Base-by-base conservation (phyloP, 331 rosid species). In the Telfairia occidentalis region DNA sequence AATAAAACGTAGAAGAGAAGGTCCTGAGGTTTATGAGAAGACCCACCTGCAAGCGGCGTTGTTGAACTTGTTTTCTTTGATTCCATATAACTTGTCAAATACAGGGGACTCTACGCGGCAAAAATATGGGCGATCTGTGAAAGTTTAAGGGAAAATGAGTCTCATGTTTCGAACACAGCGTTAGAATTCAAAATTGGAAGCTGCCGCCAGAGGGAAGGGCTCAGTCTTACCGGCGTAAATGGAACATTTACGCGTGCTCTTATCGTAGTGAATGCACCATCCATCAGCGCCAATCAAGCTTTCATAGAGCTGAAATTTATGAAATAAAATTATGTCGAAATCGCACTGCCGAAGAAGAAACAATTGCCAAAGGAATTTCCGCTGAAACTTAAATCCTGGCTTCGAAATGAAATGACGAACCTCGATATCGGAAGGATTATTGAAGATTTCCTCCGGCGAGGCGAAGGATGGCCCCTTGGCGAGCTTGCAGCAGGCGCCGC, bases 41-140 rank as follows among this genome's bases (percentile, higher is more conserved):
- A 93, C 98, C 98, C 89, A 93, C 98, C 98, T 91, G 96, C 98
- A 91, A 0, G 98, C 96, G 48, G 90, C 92, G 81, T 84, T 84
- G 84, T 94, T 84, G 85, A 94, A 89, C 42, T 81, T 84, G 78
- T 83, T 83, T 83, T 85, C 73, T 58, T 79, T 77, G 64, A 91
- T 81, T 60, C 94, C 92, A 74, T 79, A 91, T 81, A 94, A 81
- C n/a, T 83, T 79, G 45, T 91, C 60, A 76, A 89, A 89, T 42
- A 88, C 82, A 42, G 85, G 86, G 13, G 94, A 87, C 78, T 94
- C 96, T 13, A 82, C 97, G 3, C 91, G 98, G 66, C 98, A 94
- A 78, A 94, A 91, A 81, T 85, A 91, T 1, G 98, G 97, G 74
- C 98, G 98, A 63, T 94, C 98, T 94, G 87, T 26, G 53, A 18